These are phyloP conservation scores for Cardamine occulta DNA, from an alignment of 345 rosid genomes.

Conservation along the genomic window DNA sequence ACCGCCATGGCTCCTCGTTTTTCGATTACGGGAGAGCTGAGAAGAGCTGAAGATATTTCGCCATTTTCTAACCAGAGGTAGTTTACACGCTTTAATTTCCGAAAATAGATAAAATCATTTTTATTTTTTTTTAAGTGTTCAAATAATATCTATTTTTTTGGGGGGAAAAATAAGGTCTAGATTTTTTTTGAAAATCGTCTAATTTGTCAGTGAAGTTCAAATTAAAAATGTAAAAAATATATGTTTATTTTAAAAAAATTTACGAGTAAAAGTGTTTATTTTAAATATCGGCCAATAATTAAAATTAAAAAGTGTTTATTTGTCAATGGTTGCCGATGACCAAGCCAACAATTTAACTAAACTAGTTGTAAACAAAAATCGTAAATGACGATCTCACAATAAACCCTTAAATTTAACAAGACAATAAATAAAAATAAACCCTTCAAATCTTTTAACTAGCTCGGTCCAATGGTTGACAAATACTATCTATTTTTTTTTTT, in stretches of 20 bases:
- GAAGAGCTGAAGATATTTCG: conserved; percentile 39
- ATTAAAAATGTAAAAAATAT: too few relatives aligned
- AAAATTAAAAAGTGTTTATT: not conserved
- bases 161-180: not conserved
- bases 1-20: conserved; percentile 52
- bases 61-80: conserved; percentile 32
- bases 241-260: not conserved
- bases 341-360: not conserved
- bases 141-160: not conserved
- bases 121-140: not conserved
- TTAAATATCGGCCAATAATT: not conserved
- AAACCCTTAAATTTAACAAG: not conserved
- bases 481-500: not conserved
- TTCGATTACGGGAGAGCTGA: conserved; percentile 8
- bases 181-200: not conserved
- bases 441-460: not conserved
- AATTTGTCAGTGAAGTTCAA: not conserved
- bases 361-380: not conserved
- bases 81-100: conserved; percentile 32
- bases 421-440: too few relatives aligned
- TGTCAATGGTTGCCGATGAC: not conserved
- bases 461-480: not conserved
- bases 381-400: not conserved
- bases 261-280: not conserved
- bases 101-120: not conserved